Evolutionary conservation across 2,329 filamentous ascomycete species (phyloP).

Genomic region (Lachnellula subtilissima): DNA sequence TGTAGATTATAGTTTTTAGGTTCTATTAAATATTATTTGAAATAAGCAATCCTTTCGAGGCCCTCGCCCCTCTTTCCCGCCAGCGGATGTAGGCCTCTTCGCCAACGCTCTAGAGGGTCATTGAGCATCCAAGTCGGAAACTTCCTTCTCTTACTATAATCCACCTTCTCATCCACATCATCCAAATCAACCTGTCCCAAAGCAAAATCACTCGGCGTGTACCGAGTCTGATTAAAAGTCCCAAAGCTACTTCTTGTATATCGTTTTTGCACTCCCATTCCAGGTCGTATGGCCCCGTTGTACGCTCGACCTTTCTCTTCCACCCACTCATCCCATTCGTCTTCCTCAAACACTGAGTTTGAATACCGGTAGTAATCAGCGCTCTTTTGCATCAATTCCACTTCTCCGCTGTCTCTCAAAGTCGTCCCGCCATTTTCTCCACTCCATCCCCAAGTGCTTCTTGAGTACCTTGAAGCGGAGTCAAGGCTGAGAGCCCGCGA

Average conservation of each 20-base stretch:
- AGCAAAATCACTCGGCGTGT: background rate
- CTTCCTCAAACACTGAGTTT: background rate
- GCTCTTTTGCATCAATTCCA: background rate
- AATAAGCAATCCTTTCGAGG: background rate
- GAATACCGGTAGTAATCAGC: background rate
- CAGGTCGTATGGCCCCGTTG: background rate
- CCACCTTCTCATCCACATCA: background rate
- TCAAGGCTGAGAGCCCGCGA: background rate
- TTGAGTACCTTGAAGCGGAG: background rate
- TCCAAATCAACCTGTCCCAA: background rate
- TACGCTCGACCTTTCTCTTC: background rate
- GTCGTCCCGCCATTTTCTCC: background rate
- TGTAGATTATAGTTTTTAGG: too few relatives aligned
- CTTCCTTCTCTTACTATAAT: background rate
- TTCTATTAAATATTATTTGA: background rate
- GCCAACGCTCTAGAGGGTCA: background rate
- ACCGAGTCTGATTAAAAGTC: background rate
- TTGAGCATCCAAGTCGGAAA: background rate
- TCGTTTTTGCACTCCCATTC: background rate
- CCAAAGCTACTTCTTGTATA: background rate
- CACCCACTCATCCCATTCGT: background rate
- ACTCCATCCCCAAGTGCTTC: background rate
- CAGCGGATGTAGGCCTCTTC: background rate
- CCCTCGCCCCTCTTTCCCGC: background rate
- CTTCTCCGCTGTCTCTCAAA: background rate